These are phyloP conservation scores for Colletotrichum orchidophilum DNA, from an alignment of 2,329 filamentous ascomycete genomes.

Conservation along the genomic window DNA sequence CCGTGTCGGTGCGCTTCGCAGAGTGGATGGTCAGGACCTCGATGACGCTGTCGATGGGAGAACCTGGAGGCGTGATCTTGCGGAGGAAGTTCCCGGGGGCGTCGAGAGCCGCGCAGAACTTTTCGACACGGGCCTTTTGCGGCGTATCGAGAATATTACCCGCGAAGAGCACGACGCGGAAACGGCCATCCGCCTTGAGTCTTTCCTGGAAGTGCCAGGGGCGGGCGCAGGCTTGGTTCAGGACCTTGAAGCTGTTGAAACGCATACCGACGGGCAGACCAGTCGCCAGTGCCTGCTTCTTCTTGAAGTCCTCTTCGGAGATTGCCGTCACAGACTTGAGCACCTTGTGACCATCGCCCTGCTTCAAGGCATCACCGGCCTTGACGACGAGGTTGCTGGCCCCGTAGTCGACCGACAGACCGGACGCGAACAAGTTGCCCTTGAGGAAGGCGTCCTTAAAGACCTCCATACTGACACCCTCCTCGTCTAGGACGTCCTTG, in stretches of 20 bases:
- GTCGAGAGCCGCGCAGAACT: slow-evolving; percentile 56
- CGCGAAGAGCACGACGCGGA: slow-evolving; percentile 69
- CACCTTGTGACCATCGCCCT: slow-evolving; percentile 57
- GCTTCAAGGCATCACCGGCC: slow-evolving; percentile 49
- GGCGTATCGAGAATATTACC: slow-evolving; percentile 59
- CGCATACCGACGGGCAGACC: slow-evolving; percentile 63
- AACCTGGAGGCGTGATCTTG: slow-evolving; percentile 43
- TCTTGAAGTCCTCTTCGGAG: slow-evolving; percentile 37
- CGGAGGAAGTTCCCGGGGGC: slow-evolving; percentile 28
- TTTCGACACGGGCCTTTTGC: slow-evolving; percentile 55
- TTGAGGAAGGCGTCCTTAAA: slow-evolving; percentile 71
- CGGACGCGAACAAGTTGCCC: slow-evolving; percentile 65
- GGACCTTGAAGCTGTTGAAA: slow-evolving; percentile 66
- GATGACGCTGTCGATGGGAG: slow-evolving; percentile 35
- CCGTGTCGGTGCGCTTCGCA: slow-evolving; percentile 56
- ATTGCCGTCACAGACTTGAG: slow-evolving; percentile 38
- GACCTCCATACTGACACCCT: slow-evolving; percentile 68
- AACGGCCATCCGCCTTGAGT: slow-evolving; percentile 66
- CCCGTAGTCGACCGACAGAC: slow-evolving; percentile 64
- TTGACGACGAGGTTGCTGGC: slow-evolving; percentile 66
- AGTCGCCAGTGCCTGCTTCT: slow-evolving; percentile 47
- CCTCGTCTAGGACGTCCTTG: slow-evolving; percentile 67
- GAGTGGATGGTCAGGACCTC: slow-evolving; percentile 71
- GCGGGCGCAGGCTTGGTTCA: slow-evolving; percentile 64
- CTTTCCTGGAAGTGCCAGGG: slow-evolving; percentile 68